Evolutionary conservation across 768 basidiomycete genomes (phyloP), one percentile per base, ranked within the genome.

Genomic region (Tricholoma saponaceum): DNA sequence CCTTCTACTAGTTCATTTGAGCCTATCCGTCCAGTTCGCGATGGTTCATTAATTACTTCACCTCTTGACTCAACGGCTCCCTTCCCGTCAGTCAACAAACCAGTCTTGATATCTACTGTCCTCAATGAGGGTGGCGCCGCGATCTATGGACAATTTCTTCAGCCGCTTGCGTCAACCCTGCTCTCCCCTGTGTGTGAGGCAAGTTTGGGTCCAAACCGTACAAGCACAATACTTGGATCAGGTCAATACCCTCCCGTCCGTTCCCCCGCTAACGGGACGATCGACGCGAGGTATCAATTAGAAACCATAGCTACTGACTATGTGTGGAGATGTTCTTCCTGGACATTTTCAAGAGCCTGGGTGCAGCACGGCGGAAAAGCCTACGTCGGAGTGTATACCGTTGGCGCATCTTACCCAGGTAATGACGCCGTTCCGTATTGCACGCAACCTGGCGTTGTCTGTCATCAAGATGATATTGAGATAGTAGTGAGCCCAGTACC

Each of bases 391-490:
- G 61, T 83, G 59, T 90, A 82, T 67, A 71, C 74, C 47, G 70
- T 85, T 37, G 90, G 90, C 23, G 81, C 86, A 20, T 82, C 85
- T n/a, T 89, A 90, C 69, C 84, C 87, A 10, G 79, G 79, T 41
- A 92, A 90, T 71, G 75, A 76, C 39, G 74, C 56, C 1, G 72
- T 83, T 47, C 64, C 82, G 0, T 83, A 78, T 66, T 92, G 90
- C 71, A 77, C 75, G 5, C 68, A 78, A 61, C 33, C 74, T 28
- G 85, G 84, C 33, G 69, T 73, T 30, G 85, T 90, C 37, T 92
- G 90, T 70, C 90, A 91, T 68, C 81, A 91, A 67, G 90, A 92
- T 67, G 91, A 93, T 65, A 92, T 92, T 58, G 73, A 86, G 74
- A 85, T 89, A 67, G 80, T 92, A 58, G 87, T 87, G 72, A 58